Base-by-base conservation (phyloP, 768 basidiomycete genomes). In the Fomitopsis serialis region DNA sequence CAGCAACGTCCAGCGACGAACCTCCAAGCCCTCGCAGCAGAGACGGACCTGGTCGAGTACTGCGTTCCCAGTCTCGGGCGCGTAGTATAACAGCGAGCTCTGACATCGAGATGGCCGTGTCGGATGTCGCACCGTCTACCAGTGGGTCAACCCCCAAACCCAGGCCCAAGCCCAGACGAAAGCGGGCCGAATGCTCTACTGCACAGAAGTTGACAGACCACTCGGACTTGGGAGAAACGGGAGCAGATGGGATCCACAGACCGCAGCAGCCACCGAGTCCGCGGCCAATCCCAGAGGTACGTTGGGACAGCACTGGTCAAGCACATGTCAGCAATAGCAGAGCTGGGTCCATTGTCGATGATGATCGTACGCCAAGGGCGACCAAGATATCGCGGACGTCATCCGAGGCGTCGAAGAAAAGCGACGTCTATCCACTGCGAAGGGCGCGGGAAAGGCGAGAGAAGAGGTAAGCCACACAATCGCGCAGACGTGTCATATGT, bases 291-390 rank as follows among this genome's bases (percentile, higher is more conserved):
- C 29, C n/a, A 23, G 24, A 48, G 13, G 46, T 48, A n/a, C 12
- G 19, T 10, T 48, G 27, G 46, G 46, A 48, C 34, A 11, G n/a
- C 4, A 48, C 29, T 5, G 24, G 46, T 15, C 8, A 6, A 15
- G 11, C 46, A 3, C 45, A 25, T 46, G 6, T 46, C 27, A 43
- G 42, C 42, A n/a, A n/a, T n/a, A n/a, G n/a, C n/a, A 45, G n/a
- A 6, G 21, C 8, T 3, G 21, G 37, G 25, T 21, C 36, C 22
- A 2, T 34, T 10, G 8, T 25, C 21, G 44, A 53, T 21, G 24
- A 23, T 6, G 45, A 53, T 5, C 29, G 32, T 24, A 53, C 52
- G 17, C 52, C 52, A 34, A 24, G 45, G 17, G 45, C 52, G n/a
- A 46, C 6, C 29, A 45, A 40, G 52, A 46, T 29, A 7, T 27